Conservation (phyloP, 345 rosid genomes). For the Eucalyptus sp. region DNA sequence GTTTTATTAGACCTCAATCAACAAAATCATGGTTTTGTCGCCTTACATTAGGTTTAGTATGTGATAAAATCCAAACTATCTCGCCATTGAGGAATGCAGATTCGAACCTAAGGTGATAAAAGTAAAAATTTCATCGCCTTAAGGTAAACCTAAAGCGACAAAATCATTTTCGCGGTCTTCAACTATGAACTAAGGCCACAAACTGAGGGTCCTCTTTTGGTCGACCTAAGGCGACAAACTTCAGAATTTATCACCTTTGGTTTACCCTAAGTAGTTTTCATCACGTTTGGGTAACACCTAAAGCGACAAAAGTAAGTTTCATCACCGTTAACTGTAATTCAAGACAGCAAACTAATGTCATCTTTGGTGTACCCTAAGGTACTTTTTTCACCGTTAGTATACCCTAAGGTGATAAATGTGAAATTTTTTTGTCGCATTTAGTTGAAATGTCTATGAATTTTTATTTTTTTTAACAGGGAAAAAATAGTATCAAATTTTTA, state of each 20-base stretch:
- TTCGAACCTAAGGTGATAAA: not conserved
- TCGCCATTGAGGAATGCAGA: not conserved
- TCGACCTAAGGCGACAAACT: not conserved
- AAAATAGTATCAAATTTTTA: not conserved
- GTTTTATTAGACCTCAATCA: not conserved
- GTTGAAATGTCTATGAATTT: not conserved
- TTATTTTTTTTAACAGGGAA: not conserved
- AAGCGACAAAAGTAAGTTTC: not conserved
- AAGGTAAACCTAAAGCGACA: not conserved
- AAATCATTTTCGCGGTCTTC: not conserved
- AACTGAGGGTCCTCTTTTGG: not conserved
- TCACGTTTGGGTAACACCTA: not conserved
- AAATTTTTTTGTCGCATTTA: not conserved
- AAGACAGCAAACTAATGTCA: not conserved
- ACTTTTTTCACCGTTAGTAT: not conserved
- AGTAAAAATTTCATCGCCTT: not conserved
- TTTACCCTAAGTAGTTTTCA: not conserved
- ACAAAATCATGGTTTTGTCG: not conserved
- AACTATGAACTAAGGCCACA: not conserved
- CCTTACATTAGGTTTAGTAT: not conserved
- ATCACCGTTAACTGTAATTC: not conserved
- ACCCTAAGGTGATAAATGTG: not conserved
- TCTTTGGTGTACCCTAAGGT: not conserved
- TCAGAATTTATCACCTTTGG: not conserved
- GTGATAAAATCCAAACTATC: not conserved